phyloP scores from a whole-genome alignment of 2,329 filamentous ascomycete genomes.

The Decorospora gaudefroyi region DNA sequence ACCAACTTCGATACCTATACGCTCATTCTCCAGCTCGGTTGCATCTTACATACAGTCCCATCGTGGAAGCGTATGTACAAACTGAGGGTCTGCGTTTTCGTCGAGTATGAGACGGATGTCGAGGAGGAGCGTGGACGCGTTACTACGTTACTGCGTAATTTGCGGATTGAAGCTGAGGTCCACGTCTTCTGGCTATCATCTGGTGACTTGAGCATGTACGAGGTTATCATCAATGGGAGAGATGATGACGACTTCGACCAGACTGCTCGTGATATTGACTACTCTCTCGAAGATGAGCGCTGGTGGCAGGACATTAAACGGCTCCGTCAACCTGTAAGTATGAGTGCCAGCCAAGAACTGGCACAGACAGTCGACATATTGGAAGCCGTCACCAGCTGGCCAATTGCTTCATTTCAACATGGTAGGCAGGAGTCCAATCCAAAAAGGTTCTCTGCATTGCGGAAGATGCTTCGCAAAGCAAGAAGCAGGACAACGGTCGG shows the following conservation, averaged over 20 bases:
- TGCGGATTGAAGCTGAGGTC: conserved; percentile 78
- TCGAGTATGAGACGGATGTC: conserved; percentile 85
- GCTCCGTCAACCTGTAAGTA: conserved; percentile 44
- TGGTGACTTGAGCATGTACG: conserved; percentile 72
- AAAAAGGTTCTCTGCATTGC: conserved; percentile 62
- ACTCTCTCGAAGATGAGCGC: conserved; percentile 69
- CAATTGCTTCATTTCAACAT: conserved; percentile 59
- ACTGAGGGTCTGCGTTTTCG: conserved; percentile 80
- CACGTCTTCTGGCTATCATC: conserved; percentile 81
- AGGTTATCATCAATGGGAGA: conserved; percentile 74
- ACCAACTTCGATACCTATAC: conserved; percentile 93
- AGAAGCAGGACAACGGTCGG: conserved; percentile 57
- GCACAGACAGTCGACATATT: conserved; percentile 53
- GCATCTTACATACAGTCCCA: conserved; percentile 79
- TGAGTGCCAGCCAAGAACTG: conserved; percentile 52
- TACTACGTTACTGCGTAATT: conserved; percentile 73
- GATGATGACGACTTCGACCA: conserved; percentile 57
- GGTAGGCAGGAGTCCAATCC: conserved; percentile 50
- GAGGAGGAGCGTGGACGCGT: conserved; percentile 76
- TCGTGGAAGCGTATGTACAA: conserved; percentile 76
- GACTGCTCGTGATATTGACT: conserved; percentile 64
- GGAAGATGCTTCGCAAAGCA: conserved; percentile 65
- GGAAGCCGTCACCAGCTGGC: conserved; percentile 54
- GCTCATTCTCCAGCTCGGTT: conserved; percentile 83
- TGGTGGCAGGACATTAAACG: conserved; percentile 81